Base-by-base conservation (phyloP, 495 filamentous ascomycete genomes). In the Cryomyces minteri region DNA sequence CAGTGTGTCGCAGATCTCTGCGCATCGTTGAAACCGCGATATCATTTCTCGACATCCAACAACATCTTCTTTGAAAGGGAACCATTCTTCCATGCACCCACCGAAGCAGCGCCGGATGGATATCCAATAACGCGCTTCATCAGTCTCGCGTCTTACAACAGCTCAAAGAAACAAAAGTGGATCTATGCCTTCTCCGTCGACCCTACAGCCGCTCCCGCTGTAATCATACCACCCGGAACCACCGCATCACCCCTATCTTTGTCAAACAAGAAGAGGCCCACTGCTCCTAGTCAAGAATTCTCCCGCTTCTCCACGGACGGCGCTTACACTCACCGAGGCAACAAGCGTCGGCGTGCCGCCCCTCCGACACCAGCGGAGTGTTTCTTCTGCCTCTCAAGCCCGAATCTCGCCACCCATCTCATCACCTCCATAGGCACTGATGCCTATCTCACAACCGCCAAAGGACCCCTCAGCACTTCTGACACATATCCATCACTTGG, bases 341-440 rank as follows among this genome's bases (percentile, higher is more conserved):
- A 63, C 31, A 80, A 85, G 47, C 68, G 72, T 28, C 69, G 74
- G 6, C 67, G 60, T 25, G 48, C 49, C 8, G 67, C 72, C 6
- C 82, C 81, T 1, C 77, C 82, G 4, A 75, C 75, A 4, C 85
- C 85, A 0, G 76, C 79, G 18, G 69, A 76, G 50, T 98, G 90
- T 58, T 98, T 88, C 69, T 95, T 98, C 69, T 98, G 90, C 58
- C 68, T 96, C 4, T 82, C 79, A 6, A 95, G 90, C 57, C 74
- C 79, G 12, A 78, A 77, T 44, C 62, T 92, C 30, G 79, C 82
- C 33, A 81, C 79, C 0, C 88, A 98, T 59, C 83, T 96, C 55
- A 79, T 95, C 52, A 78, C 80, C 50, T 84, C 78, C 28, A 86
- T 98, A 52, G 90, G 80, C 40, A 72, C 79, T 30, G 82, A 94